These are phyloP conservation scores for Trichoderma koningii DNA, from an alignment of 2,329 filamentous ascomycete species.

Conservation along the genomic window DNA sequence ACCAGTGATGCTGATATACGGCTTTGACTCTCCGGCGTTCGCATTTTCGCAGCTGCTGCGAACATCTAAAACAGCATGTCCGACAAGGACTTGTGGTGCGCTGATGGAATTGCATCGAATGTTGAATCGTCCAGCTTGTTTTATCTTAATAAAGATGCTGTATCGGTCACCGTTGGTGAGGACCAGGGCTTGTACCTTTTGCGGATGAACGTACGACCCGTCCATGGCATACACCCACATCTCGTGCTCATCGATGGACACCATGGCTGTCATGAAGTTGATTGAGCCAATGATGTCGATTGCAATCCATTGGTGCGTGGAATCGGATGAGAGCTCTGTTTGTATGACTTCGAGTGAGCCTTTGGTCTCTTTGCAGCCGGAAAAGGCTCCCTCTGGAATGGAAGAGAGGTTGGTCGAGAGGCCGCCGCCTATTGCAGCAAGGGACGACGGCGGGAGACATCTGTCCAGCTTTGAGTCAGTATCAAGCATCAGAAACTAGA, in stretches of 20 bases:
- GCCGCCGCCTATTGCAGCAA: background rate
- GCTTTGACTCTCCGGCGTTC: slow-evolving; percentile 34
- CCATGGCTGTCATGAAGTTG: slow-evolving; percentile 47
- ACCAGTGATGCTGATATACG: slow-evolving; percentile 56
- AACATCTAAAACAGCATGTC: slow-evolving; percentile 51
- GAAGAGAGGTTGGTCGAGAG: slow-evolving; percentile 28
- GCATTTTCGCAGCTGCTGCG: background rate
- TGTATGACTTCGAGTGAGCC: slow-evolving; percentile 48
- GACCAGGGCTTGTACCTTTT: slow-evolving; percentile 50
- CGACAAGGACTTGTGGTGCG: slow-evolving; percentile 57
- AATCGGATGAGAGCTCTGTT: slow-evolving; percentile 32
- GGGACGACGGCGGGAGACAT: background rate
- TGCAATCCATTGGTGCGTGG: slow-evolving; percentile 48
- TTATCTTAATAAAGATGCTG: slow-evolving; percentile 52
- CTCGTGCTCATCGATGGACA: slow-evolving; percentile 55
- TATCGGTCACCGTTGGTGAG: slow-evolving; percentile 56
- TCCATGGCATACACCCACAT: slow-evolving; percentile 59
- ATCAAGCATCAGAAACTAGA: background rate
- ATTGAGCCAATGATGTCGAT: slow-evolving; percentile 58
- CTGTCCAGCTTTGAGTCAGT: background rate
- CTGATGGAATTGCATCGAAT: slow-evolving; percentile 55
- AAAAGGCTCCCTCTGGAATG: slow-evolving; percentile 48
- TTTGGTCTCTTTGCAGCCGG: slow-evolving; percentile 51
- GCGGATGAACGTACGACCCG: slow-evolving; percentile 55
- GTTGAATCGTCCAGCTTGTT: slow-evolving; percentile 53